Evolutionary conservation across 1,284 basidiomycete species (phyloP).

Genomic region (Ceraceosorus bombacis): DNA sequence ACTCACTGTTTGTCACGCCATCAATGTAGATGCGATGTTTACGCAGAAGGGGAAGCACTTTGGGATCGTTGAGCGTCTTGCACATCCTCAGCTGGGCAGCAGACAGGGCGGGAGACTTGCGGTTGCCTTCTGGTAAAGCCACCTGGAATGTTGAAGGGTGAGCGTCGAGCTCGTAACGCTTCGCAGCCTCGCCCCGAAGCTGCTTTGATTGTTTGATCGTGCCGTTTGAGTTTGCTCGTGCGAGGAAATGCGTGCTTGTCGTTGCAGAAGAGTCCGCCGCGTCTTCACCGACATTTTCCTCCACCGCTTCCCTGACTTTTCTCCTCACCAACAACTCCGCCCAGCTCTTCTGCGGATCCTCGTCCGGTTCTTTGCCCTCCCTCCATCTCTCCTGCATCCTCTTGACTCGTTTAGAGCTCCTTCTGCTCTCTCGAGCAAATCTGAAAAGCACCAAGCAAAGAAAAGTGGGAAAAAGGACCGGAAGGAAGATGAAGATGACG

Average conservation of each 20-base stretch:
- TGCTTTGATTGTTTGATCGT: not conserved
- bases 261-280: not conserved
- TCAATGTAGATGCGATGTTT: conserved; percentile 30
- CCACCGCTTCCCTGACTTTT: not conserved
- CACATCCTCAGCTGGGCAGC: conserved; percentile 17
- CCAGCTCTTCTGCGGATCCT: not conserved
- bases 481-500: conserved; percentile 20
- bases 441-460: conserved; percentile 19
- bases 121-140: not conserved
- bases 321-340: not conserved
- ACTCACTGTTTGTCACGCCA: conserved; percentile 21
- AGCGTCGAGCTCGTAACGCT: not conserved
- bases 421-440: conserved; percentile 16
- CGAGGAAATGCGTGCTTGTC: not conserved
- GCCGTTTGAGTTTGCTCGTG: too few relatives aligned
- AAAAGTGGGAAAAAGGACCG: conserved; percentile 27
- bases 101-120: conserved; percentile 13
- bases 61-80: conserved; percentile 17
- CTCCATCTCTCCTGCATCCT: conserved; percentile 20
- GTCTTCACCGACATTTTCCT: conserved; percentile 7
- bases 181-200: not conserved
- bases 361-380: conserved; percentile 7
- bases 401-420: conserved; percentile 15
- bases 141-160: too few relatives aligned
- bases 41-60: conserved; percentile 16